Conservation (phyloP, 2,329 filamentous ascomycete species). For the Whalleya microplaca region DNA sequence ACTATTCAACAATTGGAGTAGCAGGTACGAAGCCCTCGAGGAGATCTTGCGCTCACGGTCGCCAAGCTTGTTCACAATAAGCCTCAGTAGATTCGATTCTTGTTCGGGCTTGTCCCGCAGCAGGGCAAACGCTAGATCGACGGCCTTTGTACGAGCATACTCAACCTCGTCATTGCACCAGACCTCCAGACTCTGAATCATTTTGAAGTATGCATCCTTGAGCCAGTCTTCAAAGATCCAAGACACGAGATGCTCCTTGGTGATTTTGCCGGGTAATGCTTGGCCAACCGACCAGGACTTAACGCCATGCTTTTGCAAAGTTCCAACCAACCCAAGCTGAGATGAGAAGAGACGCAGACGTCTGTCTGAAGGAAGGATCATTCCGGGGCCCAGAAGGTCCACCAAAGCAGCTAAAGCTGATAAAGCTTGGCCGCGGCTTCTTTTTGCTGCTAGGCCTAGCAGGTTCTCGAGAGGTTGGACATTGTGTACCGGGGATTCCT, state of each 20-base stretch:
- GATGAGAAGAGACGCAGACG: slow-evolving; percentile 78
- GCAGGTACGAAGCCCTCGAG: slow-evolving; percentile 86
- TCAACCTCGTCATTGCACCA: slow-evolving; percentile 97
- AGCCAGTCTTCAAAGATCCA: slow-evolving; percentile 97
- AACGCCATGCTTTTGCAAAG: slow-evolving; percentile 64
- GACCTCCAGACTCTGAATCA: slow-evolving; percentile 86
- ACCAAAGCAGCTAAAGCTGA: slow-evolving; percentile 92
- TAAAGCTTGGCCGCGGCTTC: slow-evolving; percentile 89
- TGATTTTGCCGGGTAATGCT: slow-evolving; percentile 72
- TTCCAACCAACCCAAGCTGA: slow-evolving; percentile 76
- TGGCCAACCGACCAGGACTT: slow-evolving; percentile 70
- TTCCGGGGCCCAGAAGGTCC: slow-evolving; percentile 89
- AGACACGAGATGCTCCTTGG: slow-evolving; percentile 76
- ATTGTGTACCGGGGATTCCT: slow-evolving; percentile 95
- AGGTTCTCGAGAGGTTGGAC: slow-evolving; percentile 86
- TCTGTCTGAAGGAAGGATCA: slow-evolving; percentile 79
- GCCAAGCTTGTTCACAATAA: slow-evolving; percentile 95
- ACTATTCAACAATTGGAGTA: slow-evolving; percentile 86
- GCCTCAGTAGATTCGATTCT: slow-evolving; percentile 86
- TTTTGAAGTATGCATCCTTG: slow-evolving; percentile 90
- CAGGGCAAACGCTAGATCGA: slow-evolving; percentile 90
- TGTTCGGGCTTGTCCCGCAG: slow-evolving; percentile 97
- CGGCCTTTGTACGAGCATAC: slow-evolving; percentile 83
- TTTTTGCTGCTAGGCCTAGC: slow-evolving; percentile 83
- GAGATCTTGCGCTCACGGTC: slow-evolving; percentile 95